phyloP scores from a whole-genome alignment of 345 rosid species.

The Alliaria petiolata region DNA sequence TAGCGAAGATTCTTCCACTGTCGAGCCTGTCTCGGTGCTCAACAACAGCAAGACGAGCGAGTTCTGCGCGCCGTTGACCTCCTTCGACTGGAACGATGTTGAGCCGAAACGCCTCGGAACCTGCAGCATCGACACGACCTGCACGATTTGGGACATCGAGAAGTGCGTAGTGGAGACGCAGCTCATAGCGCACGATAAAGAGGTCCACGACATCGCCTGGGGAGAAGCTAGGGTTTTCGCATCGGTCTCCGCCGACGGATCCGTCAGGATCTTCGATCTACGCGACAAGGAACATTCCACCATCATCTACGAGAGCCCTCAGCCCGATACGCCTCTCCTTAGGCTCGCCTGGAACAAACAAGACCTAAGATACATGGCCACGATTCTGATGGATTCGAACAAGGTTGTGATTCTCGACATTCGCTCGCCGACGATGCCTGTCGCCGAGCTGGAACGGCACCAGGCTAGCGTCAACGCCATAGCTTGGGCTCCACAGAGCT shows the following conservation, averaged over 20 bases:
- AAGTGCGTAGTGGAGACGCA: conserved; percentile 79
- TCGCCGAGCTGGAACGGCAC: conserved; percentile 75
- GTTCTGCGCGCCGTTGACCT: conserved; percentile 79
- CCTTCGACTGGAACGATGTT: conserved; percentile 93
- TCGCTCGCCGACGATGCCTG: conserved; percentile 65
- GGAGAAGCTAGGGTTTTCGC: conserved; percentile 77
- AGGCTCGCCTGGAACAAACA: conserved; percentile 87
- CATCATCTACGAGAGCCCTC: conserved; percentile 75
- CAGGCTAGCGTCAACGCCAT: conserved; percentile 65
- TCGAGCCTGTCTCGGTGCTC: conserved; percentile 53
- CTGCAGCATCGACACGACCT: conserved; percentile 87
- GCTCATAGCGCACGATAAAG: conserved; percentile 79
- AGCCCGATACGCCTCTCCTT: conserved; percentile 67
- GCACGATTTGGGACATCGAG: conserved; percentile 95
- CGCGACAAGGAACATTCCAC: conserved; percentile 81
- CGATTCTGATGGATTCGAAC: conserved; percentile 76
- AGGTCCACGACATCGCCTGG: conserved; percentile 86
- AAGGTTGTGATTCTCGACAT: conserved; percentile 78
- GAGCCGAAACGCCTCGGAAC: conserved; percentile 93
- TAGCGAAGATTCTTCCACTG: conserved; percentile 32
- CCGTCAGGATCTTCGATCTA: conserved; percentile 67
- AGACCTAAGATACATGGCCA: conserved; percentile 75
- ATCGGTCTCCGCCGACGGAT: conserved; percentile 80
- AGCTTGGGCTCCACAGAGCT: conserved; percentile 84
- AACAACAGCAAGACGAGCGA: conserved; percentile 72